A percentile compares a stretch with the other conserved stretches of the same genome.
These are phyloP conservation scores for Sporothrix euskadiensis DNA, from an alignment of 2,329 filamentous ascomycete genomes.

Conservation along the genomic window DNA sequence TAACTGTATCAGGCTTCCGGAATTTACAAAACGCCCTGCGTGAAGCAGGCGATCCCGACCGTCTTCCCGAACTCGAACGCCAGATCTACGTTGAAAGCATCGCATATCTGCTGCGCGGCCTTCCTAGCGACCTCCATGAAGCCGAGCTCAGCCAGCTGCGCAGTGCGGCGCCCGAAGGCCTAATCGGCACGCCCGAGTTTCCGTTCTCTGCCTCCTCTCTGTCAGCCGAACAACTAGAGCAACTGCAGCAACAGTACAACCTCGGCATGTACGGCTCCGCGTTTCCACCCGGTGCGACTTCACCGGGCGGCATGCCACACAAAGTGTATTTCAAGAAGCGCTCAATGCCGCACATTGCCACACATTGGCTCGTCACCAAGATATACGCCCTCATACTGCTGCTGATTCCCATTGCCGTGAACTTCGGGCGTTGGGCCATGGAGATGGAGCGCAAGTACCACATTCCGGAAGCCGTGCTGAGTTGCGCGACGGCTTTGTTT, in stretches of 20 bases:
- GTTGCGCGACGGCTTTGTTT: constrained; percentile 23
- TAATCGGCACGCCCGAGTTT: constrained; percentile 29
- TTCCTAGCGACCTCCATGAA: constrained; percentile 58
- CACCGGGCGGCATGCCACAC: constrained; percentile 6
- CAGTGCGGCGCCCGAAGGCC: constrained; percentile 49
- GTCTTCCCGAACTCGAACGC: constrained; percentile 51
- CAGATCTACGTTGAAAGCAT: constrained; percentile 65
- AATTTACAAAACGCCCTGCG: constrained; percentile 30
- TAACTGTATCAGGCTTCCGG: constrained; percentile 27
- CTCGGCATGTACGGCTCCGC: constrained; percentile 11
- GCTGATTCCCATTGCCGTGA: constrained; percentile 27
- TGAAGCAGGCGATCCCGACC: constrained; percentile 32
- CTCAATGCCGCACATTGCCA: constrained; percentile 29
- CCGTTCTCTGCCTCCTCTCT: constrained; percentile 12
- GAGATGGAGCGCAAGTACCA: constrained; percentile 33
- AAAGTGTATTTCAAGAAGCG: constrained; percentile 20
- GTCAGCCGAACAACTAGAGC: constrained; percentile 26
- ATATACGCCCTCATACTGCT: constrained; percentile 28
- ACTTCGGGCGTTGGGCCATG: constrained; percentile 24
- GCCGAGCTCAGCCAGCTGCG: constrained; percentile 56
- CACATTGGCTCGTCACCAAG: constrained; percentile 33
- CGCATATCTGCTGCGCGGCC: constrained; percentile 63
- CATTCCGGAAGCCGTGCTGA: constrained; percentile 31
- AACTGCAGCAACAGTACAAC: neutral
- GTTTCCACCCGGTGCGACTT: constrained; percentile 20